These are phyloP conservation scores for Monosporascus sp. DNA, from an alignment of 2,329 filamentous ascomycete genomes.

Conservation along the genomic window DNA sequence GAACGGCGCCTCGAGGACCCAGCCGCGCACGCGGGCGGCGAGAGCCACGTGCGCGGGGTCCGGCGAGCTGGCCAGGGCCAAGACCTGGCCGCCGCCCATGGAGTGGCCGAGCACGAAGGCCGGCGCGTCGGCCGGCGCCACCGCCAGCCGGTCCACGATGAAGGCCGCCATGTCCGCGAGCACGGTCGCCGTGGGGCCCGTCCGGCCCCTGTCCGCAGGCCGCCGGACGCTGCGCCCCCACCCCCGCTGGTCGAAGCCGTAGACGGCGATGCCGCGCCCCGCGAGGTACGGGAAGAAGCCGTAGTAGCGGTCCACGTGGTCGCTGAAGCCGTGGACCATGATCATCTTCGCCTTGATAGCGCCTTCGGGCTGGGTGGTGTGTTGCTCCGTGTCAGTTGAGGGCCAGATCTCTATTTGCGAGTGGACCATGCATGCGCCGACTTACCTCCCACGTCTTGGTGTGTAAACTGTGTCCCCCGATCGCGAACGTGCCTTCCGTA, in stretches of 20 bases:
- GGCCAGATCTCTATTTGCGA: background rate
- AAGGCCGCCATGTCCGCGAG: conserved; percentile 76
- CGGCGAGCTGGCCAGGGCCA: conserved; percentile 53
- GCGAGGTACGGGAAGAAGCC: conserved; percentile 68
- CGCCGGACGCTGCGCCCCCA: conserved; percentile 72
- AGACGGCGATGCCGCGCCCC: conserved; percentile 65
- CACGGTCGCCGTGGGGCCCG: conserved; percentile 68
- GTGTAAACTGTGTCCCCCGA: conserved; percentile 43
- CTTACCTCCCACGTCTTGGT: conserved; percentile 54
- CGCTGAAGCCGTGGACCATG: conserved; percentile 86
- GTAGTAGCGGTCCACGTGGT: conserved; percentile 75
- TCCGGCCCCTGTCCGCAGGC: conserved; percentile 60
- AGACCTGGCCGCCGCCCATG: conserved; percentile 79
- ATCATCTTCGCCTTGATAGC: conserved; percentile 65
- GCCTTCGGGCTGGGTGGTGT: conserved; percentile 42
- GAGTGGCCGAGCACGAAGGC: conserved; percentile 86
- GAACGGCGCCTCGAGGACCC: conserved; percentile 73
- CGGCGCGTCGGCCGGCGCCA: conserved; percentile 42
- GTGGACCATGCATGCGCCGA: conserved; percentile 19
- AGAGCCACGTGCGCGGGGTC: conserved; percentile 42
- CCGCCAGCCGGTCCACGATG: conserved; percentile 50
- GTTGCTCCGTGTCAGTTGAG: background rate
- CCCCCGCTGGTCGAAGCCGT: conserved; percentile 79
- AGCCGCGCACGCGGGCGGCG: conserved; percentile 60
- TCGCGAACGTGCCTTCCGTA: conserved; percentile 45